Evolutionary conservation across 2,329 filamentous ascomycete species (phyloP), one percentile per base, ranked within the genome.

Genomic region (Colletotrichum sp.): DNA sequence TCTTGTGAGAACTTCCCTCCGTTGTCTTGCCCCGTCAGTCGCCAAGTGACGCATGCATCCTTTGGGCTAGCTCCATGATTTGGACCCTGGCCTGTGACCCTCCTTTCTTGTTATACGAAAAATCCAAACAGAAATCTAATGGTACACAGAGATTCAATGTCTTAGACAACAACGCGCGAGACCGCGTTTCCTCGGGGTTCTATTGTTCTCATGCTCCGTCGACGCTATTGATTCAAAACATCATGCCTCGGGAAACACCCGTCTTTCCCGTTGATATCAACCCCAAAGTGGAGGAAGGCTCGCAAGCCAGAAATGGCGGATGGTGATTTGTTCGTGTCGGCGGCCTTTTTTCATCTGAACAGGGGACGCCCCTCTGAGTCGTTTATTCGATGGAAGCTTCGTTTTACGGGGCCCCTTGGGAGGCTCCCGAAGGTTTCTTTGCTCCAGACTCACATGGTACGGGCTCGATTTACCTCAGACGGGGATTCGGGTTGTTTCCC

Each of bases 141-240:
- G 63, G 58, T 48, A 69, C 32, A 24, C 28, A 30, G 63, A 69
- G 48, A 59, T 73, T 63, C 43, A 52, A 63, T 75, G 69, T 75
- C 69, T 75, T 64, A 16, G 73, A 68, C 38, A 48, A 6, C 55
- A 32, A 30, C 66, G 38, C 63, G 55, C 6, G 30, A 13, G 38
- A n/a, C 34, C 24, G 21, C 5, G 9, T 38, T 26, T 56, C 58
- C 55, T 69, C 56, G 71, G 71, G 30, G 2, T 52, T 69, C 38
- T 30, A 43, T 48, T 69, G 24, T 69, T 34, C 38, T 48, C 38
- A 28, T 59, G 5, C 38, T 32, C 48, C 34, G n/a, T 43, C 4
- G 24, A 16, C 58, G 9, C 32, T 62, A 63, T 63, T 24, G 21
- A 36, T 24, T 16, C 21, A 43, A 24, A 43, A n/a, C 28, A 30